Evolutionary conservation across 1,284 basidiomycete genomes (phyloP), one percentile per base, ranked within the genome.

Genomic region (Gomphus bonarii): DNA sequence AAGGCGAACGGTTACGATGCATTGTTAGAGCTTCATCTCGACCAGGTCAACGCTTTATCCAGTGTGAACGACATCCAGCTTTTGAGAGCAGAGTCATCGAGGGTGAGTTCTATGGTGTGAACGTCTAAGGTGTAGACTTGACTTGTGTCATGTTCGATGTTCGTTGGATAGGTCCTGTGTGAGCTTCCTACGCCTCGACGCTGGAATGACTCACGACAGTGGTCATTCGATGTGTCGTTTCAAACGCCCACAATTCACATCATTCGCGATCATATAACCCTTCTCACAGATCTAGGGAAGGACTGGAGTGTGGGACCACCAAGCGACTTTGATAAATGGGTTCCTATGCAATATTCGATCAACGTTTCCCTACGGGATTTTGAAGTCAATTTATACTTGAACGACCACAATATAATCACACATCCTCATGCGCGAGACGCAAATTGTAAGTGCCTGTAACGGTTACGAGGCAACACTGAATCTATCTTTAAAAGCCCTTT

Each of bases 341-440:
- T 93, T 25, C 93, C 94, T 0, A 91, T 81, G 68, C 69, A 82
- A 16, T 97, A 97, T 69, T 69, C 70, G 22, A 70, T 95, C 62
- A 75, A 85, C 42, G 63, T 95, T 35, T 77, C 83, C 54, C 68
- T 95, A 58, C 75, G 83, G 66, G 82, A 89, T 63, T 95, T 85
- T 68, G 77, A 82, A 59, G 67, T 95, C 53, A 85, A 88, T 63
- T 69, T 90, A n/a, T 93, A 89, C 66, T 82, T 88, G 59, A 97
- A 97, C 66, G 94, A 97, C 68, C 91, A 93, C 65, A 97, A 97
- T 67, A 91, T 97, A 66, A 89, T 97, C 58, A 91, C 95, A 72
- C 88, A 86, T 61, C 91, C 92, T 1, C 71, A 85, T 30, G 75
- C 84, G 51, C 74, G 73, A 55, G 85, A 91, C 18, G 85, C 89